phyloP scores from a whole-genome alignment of 306 rosid genomes.

The Purshia tridentata region DNA sequence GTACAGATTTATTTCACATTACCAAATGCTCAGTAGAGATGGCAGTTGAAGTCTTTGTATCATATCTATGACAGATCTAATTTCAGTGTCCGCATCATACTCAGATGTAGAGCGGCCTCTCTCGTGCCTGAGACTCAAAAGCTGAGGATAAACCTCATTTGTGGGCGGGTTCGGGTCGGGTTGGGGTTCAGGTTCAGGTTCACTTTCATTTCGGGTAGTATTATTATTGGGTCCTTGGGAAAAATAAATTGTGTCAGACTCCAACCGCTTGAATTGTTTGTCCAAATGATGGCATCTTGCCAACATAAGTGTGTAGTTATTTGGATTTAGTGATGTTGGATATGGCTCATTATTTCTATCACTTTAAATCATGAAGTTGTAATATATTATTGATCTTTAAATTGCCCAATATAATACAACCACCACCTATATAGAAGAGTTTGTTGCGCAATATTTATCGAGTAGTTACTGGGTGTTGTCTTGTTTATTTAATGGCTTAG shows the following conservation, averaged over 20 bases:
- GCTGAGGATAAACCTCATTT: not conserved
- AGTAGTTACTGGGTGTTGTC: too few species aligned
- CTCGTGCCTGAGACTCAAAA: not conserved
- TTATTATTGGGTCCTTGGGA: constrained; percentile 15
- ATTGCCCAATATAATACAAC: not conserved
- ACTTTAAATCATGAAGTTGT: constrained; percentile 5
- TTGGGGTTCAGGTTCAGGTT: constrained; percentile 20
- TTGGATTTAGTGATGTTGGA: constrained; percentile 10
- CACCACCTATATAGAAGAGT: not conserved
- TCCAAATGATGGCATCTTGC: constrained; percentile 27
- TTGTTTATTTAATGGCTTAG: too few species aligned
- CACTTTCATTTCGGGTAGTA: constrained; percentile 11
- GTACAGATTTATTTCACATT: constrained; percentile 39
- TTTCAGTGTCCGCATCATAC: constrained; percentile 29
- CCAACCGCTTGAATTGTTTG: constrained; percentile 11
- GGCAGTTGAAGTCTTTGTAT: constrained; percentile 17
- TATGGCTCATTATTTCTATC: not conserved
- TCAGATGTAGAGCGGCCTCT: constrained; percentile 33
- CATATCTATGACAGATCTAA: constrained; percentile 23
- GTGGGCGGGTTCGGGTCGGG: too few species aligned
- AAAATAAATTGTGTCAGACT: constrained; percentile 19
- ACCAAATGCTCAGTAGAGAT: constrained; percentile 29
- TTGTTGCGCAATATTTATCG: not conserved
- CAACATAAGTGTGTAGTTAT: constrained; percentile 26
- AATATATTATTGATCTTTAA: not conserved